These are phyloP conservation scores for Rutstroemia sp. DNA, from an alignment of 2,329 filamentous ascomycete genomes.

Conservation along the genomic window DNA sequence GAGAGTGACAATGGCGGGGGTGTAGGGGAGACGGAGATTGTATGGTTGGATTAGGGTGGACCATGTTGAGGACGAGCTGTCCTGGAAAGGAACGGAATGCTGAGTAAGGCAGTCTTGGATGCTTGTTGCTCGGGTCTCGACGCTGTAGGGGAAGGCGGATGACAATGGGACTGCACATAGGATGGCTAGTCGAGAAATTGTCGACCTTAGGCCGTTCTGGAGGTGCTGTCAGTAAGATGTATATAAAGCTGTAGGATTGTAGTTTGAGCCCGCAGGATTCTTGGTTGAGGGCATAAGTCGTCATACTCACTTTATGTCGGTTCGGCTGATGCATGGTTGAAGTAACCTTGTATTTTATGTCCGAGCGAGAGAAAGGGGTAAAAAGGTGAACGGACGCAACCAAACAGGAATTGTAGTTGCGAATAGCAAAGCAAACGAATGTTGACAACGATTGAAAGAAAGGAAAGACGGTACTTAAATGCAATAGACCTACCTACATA, in stretches of 20 bases:
- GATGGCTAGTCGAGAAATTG: neutral
- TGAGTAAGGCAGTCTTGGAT: constrained; percentile 13
- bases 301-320: neutral
- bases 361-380: neutral
- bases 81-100: constrained; percentile 11
- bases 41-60: constrained; percentile 13
- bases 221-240: neutral
- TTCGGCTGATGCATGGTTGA: neutral
- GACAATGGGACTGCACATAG: neutral
- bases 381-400: too few species aligned
- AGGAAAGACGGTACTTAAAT: neutral
- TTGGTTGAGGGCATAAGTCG: neutral
- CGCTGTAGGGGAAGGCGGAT: neutral
- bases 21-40: constrained; percentile 20
- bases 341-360: neutral
- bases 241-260: neutral
- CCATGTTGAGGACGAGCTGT: constrained; percentile 14
- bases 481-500: neutral
- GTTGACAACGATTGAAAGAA: neutral
- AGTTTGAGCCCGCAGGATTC: too few species aligned
- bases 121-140: neutral
- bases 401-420: too few species aligned
- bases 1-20: constrained; percentile 17
- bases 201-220: neutral
- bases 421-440: too few species aligned